phyloP scores from a whole-genome alignment of 208 protist species.

The Leishmania braziliensis region DNA sequence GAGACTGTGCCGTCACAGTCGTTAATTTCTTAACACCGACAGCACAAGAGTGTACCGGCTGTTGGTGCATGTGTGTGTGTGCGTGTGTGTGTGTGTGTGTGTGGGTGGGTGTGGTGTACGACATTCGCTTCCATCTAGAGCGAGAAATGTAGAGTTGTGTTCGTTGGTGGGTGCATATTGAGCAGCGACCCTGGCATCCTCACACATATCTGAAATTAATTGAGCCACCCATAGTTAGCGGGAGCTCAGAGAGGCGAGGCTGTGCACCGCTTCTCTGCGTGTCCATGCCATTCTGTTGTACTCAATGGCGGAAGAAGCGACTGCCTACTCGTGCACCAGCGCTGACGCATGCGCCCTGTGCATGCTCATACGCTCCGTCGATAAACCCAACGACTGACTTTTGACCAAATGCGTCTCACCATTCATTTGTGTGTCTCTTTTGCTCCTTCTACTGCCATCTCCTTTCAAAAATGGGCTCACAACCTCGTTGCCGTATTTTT shows the following conservation, averaged over 20 bases:
- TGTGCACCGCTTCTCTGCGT: too few species aligned
- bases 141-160: background rate
- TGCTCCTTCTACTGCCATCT: background rate
- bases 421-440: too few species aligned
- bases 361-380: background rate
- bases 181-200: background rate
- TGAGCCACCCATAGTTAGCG: background rate
- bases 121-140: background rate
- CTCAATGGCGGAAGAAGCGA: too few species aligned
- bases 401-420: background rate
- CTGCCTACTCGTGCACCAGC: background rate
- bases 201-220: background rate
- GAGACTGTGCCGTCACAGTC: background rate
- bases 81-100: background rate
- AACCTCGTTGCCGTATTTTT: background rate
- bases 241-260: background rate
- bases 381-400: background rate
- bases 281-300: background rate
- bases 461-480: background rate
- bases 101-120: background rate
- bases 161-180: background rate
- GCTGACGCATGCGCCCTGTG: background rate
- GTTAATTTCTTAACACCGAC: background rate
- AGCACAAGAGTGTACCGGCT: background rate
- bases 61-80: too few species aligned